These are phyloP conservation scores for Mayamaea pseudoterrestris DNA, from an alignment of 108 stramenopile species.

Conservation along the genomic window DNA sequence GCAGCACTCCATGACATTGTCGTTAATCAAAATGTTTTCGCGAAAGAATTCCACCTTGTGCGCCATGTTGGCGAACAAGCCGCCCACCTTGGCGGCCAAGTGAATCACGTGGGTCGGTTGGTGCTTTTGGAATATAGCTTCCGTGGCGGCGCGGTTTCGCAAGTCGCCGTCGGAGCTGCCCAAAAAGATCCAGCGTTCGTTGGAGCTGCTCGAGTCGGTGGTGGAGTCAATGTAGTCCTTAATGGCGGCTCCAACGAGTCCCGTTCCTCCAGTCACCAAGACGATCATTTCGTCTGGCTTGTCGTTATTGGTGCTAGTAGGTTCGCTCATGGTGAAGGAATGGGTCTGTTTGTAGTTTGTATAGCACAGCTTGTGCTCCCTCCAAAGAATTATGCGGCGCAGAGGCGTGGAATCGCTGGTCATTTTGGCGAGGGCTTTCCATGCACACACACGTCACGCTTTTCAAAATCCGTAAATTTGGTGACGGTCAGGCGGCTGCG, in stretches of 20 bases:
- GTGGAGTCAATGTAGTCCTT: slow-evolving; percentile 52
- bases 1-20: slow-evolving; percentile 92
- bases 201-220: too few relatives aligned
- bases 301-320: too few relatives aligned
- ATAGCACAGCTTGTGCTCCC: too few relatives aligned
- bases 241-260: slow-evolving; percentile 91
- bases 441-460: too few relatives aligned
- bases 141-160: slow-evolving; percentile 60
- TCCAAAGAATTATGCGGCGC: too few relatives aligned
- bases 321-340: too few relatives aligned
- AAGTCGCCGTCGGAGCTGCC: slow-evolving; percentile 80
- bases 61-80: slow-evolving; percentile 88
- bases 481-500: too few relatives aligned
- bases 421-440: too few relatives aligned
- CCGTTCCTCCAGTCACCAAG: slow-evolving; percentile 96
- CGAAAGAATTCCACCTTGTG: slow-evolving; percentile 98
- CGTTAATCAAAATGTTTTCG: slow-evolving; percentile 95
- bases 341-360: too few relatives aligned
- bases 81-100: slow-evolving; percentile 97
- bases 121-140: slow-evolving; percentile 87
- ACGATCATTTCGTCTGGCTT: too few relatives aligned
- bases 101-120: slow-evolving; percentile 97
- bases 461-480: too few relatives aligned
- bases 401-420: too few relatives aligned
- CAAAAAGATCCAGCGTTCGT: slow-evolving; percentile 67